Evolutionary conservation across 345 rosid genomes (phyloP), one percentile per base, ranked within the genome.

Genomic region (Salix brachista): DNA sequence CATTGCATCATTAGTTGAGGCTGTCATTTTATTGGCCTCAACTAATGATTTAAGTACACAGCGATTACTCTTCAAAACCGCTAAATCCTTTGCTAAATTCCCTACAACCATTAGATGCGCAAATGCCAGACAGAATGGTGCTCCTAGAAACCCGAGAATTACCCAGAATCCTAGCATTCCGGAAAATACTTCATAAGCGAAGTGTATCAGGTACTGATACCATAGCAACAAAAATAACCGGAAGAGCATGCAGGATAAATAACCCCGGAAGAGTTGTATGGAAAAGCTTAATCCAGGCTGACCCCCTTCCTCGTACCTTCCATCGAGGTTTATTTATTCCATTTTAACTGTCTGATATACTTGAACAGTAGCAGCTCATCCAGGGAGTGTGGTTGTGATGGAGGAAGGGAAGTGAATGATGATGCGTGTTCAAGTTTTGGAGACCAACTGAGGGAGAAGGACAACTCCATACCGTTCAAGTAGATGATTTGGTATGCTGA

Each of bases 311-410:
- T 17, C 73, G 8, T 8, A 83, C 74, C 77, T 69, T 30, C 79
- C 50, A 42, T 83, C 76, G 14, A 83, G 77, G 34, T 58, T 56
- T 46, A 78, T 58, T 56, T 48, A 78, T 75, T 72, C 86, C 75
- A 54, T 75, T 61, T 70, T 83, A 71, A 66, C 65, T 80, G 72
- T 83, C 83, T 18, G 86, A 83, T 75, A 80, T 19, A 80, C 84
- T 56, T 80, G 81, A 65, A 71, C 56, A 3, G 84, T 75, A 12
- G 86, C 86, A 11, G 80, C 80, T 75, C 78, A 64, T 25, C 86
- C 86, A 3, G 77, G 69, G 0, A 80, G 84, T 4, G 75, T 61
- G 66, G 80, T 78, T 37, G 84, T 80, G 72, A 80, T 72, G 50
- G 75, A 75, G 39, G 81, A 77, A 30, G 86, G 84, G 75, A 80